A percentile compares a stretch with the other conserved stretches of the same genome.
phyloP scores from a whole-genome alignment of 768 basidiomycete genomes.

The Mycena vitilis region DNA sequence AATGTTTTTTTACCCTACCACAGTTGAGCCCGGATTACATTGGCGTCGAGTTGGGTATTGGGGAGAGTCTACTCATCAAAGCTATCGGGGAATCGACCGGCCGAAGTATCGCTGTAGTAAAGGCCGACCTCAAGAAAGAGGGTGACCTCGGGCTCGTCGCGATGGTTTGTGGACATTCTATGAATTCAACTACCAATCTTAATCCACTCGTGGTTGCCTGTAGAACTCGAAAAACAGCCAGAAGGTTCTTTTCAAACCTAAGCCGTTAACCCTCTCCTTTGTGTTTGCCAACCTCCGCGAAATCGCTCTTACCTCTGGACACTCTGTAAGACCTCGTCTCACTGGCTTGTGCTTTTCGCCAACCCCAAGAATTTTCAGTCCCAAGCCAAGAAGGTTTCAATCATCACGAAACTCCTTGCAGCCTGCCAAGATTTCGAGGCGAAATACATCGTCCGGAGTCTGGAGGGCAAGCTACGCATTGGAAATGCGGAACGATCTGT shows the following conservation, averaged over 20 bases:
- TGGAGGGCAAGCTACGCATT: slow-evolving; percentile 97
- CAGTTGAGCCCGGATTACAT: slow-evolving; percentile 96
- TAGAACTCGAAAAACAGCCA: slow-evolving; percentile 95
- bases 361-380: slow-evolving; percentile 61
- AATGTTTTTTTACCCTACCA: slow-evolving; percentile 20
- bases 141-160: slow-evolving; percentile 97
- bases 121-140: slow-evolving; percentile 92
- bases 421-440: slow-evolving; percentile 93
- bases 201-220: slow-evolving; percentile 9
- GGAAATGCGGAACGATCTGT: slow-evolving; percentile 97
- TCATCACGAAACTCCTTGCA: slow-evolving; percentile 94
- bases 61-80: slow-evolving; percentile 93
- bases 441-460: slow-evolving; percentile 94
- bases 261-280: slow-evolving; percentile 85
- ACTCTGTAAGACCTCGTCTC: slow-evolving; percentile 64
- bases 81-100: slow-evolving; percentile 96
- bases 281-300: slow-evolving; percentile 93
- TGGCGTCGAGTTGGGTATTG: slow-evolving; percentile 95
- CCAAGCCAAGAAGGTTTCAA: slow-evolving; percentile 93
- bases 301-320: slow-evolving; percentile 87
- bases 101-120: slow-evolving; percentile 83
- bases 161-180: slow-evolving; percentile 66
- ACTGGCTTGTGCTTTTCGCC: slow-evolving; percentile 15
- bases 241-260: slow-evolving; percentile 94
- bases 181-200: background rate